Conservation (phyloP, 257 asterid genomes). For the Solanum clarkiae region DNA sequence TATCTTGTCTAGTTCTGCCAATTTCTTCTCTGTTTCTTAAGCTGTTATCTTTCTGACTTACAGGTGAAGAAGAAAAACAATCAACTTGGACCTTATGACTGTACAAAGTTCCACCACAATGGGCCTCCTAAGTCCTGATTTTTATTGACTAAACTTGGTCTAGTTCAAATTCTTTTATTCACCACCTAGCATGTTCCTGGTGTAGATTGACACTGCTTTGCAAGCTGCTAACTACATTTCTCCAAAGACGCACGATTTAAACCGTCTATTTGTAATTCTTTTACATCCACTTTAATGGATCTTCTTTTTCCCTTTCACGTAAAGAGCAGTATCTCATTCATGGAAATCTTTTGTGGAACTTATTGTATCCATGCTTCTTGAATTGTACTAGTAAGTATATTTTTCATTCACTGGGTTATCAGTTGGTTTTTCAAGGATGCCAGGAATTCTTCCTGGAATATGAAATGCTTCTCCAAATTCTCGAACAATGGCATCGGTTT, state of each 20-base stretch:
- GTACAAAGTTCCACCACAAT: constrained; percentile 54
- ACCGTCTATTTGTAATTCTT: background rate
- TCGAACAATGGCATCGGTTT: background rate
- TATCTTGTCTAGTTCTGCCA: background rate
- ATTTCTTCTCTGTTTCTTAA: background rate
- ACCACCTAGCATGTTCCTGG: background rate
- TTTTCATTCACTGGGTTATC: background rate
- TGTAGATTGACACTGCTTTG: background rate
- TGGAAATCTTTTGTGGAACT: background rate
- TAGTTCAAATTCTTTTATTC: constrained; percentile 9
- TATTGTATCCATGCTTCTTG: background rate
- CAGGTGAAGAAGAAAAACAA: constrained; percentile 74
- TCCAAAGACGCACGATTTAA: background rate
- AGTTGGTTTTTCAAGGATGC: background rate
- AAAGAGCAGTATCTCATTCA: background rate
- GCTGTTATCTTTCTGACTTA: constrained; percentile 2
- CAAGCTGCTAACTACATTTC: background rate
- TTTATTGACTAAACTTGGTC: constrained; percentile 24
- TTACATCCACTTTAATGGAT: background rate
- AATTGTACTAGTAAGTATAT: background rate
- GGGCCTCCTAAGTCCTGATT: constrained; percentile 30
- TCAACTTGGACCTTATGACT: constrained; percentile 75
- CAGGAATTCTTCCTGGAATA: constrained; percentile 18
- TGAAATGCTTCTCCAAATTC: constrained; percentile 15
- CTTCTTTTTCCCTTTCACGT: background rate